A percentile compares a stretch with the other conserved stretches of the same genome.
phyloP scores from a whole-genome alignment of 2,329 filamentous ascomycete genomes.

The Diaporthe humulicola region DNA sequence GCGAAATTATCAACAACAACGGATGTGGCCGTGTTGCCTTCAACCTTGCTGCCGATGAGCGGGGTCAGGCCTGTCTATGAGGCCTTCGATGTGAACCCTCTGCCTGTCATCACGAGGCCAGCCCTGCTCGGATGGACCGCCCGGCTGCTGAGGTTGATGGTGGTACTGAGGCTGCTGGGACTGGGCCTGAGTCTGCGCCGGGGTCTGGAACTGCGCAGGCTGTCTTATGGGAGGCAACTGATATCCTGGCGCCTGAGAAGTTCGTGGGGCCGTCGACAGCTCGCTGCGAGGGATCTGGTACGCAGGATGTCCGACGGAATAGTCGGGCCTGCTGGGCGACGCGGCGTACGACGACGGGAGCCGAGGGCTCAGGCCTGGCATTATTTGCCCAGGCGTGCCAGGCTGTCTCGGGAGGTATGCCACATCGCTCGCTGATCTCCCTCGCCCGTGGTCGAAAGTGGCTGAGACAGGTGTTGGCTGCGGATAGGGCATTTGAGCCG shows the following conservation, averaged over 20 bases:
- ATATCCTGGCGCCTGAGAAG: constrained; percentile 52
- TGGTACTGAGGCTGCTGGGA: constrained; percentile 54
- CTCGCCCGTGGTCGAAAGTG: constrained; percentile 61
- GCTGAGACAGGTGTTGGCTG: constrained; percentile 62
- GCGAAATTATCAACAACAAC: background rate
- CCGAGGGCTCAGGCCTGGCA: constrained; percentile 56
- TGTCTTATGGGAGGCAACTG: constrained; percentile 64
- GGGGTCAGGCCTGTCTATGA: constrained; percentile 70
- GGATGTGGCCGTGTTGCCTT: background rate
- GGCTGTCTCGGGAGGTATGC: constrained; percentile 45
- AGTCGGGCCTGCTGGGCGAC: constrained; percentile 60
- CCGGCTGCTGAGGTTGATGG: constrained; percentile 49
- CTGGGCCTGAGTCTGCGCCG: constrained; percentile 44
- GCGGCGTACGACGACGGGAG: constrained; percentile 60
- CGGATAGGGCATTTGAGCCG: constrained; percentile 52
- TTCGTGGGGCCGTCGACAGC: constrained; percentile 51
- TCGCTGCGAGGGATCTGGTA: constrained; percentile 70
- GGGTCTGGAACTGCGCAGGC: constrained; percentile 48
- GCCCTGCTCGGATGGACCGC: constrained; percentile 33
- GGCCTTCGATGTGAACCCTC: constrained; percentile 72
- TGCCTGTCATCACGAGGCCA: constrained; percentile 64
- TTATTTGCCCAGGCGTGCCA: constrained; percentile 48
- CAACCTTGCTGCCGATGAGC: constrained; percentile 43
- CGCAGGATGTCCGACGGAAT: constrained; percentile 56
- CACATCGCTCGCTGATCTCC: constrained; percentile 52